Evolutionary conservation across 2,329 filamentous ascomycete species (phyloP), one percentile per base, ranked within the genome.

Genomic region (Colletotrichum lini): DNA sequence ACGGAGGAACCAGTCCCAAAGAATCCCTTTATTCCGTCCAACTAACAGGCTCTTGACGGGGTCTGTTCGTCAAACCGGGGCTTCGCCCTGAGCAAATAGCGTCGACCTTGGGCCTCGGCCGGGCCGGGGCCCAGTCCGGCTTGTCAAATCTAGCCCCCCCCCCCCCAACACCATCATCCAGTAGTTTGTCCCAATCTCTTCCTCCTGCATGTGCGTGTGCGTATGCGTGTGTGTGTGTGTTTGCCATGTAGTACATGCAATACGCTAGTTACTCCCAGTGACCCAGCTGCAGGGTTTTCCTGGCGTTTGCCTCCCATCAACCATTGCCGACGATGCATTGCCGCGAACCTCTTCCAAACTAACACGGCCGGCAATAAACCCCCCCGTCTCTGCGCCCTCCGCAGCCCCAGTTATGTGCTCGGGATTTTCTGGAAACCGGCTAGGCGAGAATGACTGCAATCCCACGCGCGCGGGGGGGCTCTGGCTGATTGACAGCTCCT

Each of bases 61-160:
- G 21, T 21, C n/a, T 26, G 26, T n/a, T 35, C 35, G 45, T 21
- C 47, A 18, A 53, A 8, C 45, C 45, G 16, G 18, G 23, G 42
- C 52, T 71, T 52, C 23, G 40, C 26, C 57, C 65, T 16, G 21
- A 26, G 26, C 47, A 63, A 53, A 68, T 68, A 49, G 58, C 68
- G 52, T 21, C 53, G 44, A 58, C 44, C 16, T 58, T 49, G 54
- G 38, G 63, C 68, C 59, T 68, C 53, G 68, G 68, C 45, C 68
- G 58, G n/a, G 44, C 68, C 65, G 68, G 57, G 65, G 42, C n/a
- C 65, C 47, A 71, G 26, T 26, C 26, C 26, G 26, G 26, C 26
- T 26, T 4, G 26, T 26, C 26, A 26, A 26, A 26, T 26, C 26
- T 26, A 4, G 26, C 26, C n/a, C n/a, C n/a, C 9, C n/a, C 21